A percentile compares a stretch with the other conserved stretches of the same genome.
These are phyloP conservation scores for Puccinia novopanici DNA, from an alignment of 1,284 basidiomycete genomes.

Conservation along the genomic window DNA sequence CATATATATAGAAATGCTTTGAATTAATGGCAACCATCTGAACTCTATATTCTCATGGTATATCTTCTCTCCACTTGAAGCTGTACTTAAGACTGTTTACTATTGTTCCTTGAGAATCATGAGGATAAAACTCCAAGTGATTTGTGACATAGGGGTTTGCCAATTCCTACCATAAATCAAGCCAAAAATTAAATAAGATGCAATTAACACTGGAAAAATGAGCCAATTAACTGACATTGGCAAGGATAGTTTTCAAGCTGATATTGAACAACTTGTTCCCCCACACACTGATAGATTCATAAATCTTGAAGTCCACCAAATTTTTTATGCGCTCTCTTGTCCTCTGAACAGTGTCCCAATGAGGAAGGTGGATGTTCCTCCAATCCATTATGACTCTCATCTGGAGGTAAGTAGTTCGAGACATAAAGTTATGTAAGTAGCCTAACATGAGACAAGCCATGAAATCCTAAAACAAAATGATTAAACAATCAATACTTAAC, in stretches of 20 bases:
- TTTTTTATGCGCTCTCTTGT: not conserved
- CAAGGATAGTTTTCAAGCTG: not conserved
- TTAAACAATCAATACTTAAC: too few relatives aligned
- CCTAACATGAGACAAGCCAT: not conserved
- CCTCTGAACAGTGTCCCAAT: not conserved
- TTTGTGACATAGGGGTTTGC: not conserved
- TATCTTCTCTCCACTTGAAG: constrained; percentile 9
- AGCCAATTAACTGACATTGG: not conserved
- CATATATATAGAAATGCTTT: constrained; percentile 2
- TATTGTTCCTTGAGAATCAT: not conserved
- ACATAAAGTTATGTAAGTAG: not conserved
- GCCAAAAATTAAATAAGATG: too few relatives aligned
- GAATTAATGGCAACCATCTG: not conserved
- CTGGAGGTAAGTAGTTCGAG: not conserved
- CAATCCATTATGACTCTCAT: not conserved
- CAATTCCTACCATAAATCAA: not conserved
- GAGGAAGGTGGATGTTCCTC: not conserved
- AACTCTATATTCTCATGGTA: not conserved
- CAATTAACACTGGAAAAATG: too few relatives aligned
- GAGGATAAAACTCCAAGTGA: not conserved
- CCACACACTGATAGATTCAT: not conserved
- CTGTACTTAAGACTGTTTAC: not conserved
- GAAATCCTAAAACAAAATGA: not conserved
- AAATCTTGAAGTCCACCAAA: not conserved
- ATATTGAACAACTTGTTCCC: not conserved